Percentiles rank a stretch among this genome's conserved stretches.
Conservation (phyloP, 2,329 filamentous ascomycete species). For the Colletotrichum lindemuthianum region DNA sequence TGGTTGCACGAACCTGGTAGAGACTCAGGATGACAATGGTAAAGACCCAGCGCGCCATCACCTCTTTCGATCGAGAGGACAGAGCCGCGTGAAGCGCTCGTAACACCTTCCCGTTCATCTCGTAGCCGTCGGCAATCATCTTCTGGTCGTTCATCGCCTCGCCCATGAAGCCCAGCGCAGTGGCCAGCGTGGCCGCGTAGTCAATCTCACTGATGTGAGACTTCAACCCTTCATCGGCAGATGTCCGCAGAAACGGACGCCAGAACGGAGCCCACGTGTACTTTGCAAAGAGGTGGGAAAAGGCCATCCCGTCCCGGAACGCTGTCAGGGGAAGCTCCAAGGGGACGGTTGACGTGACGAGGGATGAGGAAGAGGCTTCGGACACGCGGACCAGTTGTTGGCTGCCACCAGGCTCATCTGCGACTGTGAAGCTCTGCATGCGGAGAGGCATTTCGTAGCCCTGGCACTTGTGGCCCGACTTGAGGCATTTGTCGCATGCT, state of each 20-base stretch:
- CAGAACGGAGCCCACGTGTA: conserved; percentile 29
- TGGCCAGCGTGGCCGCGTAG: conserved; percentile 16
- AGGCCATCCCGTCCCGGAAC: conserved; percentile 24
- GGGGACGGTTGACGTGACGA: background rate
- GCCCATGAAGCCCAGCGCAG: conserved; percentile 16
- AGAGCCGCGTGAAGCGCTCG: conserved; percentile 10
- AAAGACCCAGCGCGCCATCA: conserved; percentile 8
- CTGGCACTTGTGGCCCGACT: conserved; percentile 21
- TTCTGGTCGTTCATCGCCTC: background rate
- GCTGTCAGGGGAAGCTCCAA: conserved; percentile 12
- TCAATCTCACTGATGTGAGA: background rate
- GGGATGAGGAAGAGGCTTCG: background rate
- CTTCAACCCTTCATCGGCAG: no score
- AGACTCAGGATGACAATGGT: conserved; percentile 23
- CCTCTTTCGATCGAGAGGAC: conserved; percentile 2
- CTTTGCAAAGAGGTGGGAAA: conserved; percentile 16
- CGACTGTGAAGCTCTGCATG: conserved; percentile 21
- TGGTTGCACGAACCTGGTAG: conserved; percentile 13
- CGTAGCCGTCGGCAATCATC: conserved; percentile 15
- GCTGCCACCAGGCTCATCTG: background rate
- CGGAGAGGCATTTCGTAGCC: conserved; percentile 19
- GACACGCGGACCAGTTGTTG: conserved; percentile 4
- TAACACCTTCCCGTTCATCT: conserved; percentile 14
- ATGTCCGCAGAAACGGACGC: conserved; percentile 13
- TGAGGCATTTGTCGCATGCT: conserved; percentile 14